A percentile compares a stretch with the other conserved stretches of the same genome.
These are phyloP conservation scores for Podospora australis DNA, from an alignment of 495 filamentous ascomycete species.

Conservation along the genomic window DNA sequence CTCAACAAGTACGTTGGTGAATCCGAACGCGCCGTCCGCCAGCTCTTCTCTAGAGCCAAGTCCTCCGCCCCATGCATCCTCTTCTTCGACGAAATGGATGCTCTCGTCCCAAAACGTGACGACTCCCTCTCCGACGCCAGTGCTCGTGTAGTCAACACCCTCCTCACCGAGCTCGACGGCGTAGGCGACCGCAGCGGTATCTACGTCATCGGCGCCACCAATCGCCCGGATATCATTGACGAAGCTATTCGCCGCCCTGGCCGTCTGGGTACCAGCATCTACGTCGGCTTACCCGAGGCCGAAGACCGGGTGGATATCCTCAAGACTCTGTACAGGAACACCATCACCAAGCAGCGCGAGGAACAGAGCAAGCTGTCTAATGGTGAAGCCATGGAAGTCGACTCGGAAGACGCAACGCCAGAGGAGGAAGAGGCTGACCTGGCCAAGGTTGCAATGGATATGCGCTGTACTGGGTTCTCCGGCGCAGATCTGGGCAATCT, in stretches of 20 bases:
- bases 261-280: slow-evolving; percentile 80
- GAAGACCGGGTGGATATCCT: slow-evolving; percentile 83
- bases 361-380: slow-evolving; percentile 27
- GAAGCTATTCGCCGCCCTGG: slow-evolving; percentile 91
- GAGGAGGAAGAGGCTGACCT: slow-evolving; percentile 37
- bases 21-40: slow-evolving; percentile 84
- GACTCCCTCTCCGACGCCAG: slow-evolving; percentile 75
- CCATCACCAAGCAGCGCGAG: slow-evolving; percentile 36
- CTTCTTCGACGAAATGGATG: slow-evolving; percentile 97
- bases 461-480: slow-evolving; percentile 72
- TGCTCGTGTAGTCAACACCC: slow-evolving; percentile 86
- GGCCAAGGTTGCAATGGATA: slow-evolving; percentile 55
- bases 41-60: slow-evolving; percentile 85
- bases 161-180: slow-evolving; percentile 95
- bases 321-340: slow-evolving; percentile 64
- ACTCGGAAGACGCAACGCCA: neutral
- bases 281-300: slow-evolving; percentile 77
- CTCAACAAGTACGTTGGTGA: slow-evolving; percentile 96
- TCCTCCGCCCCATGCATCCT: slow-evolving; percentile 86
- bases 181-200: slow-evolving; percentile 75
- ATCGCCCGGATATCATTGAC: slow-evolving; percentile 94
- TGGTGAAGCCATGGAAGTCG: slow-evolving; percentile 19
- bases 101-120: slow-evolving; percentile 78
- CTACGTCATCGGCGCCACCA: slow-evolving; percentile 92
- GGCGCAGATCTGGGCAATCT: slow-evolving; percentile 84